These are phyloP conservation scores for Diaporthe helianthi DNA, from an alignment of 2,329 filamentous ascomycete species.

Conservation along the genomic window DNA sequence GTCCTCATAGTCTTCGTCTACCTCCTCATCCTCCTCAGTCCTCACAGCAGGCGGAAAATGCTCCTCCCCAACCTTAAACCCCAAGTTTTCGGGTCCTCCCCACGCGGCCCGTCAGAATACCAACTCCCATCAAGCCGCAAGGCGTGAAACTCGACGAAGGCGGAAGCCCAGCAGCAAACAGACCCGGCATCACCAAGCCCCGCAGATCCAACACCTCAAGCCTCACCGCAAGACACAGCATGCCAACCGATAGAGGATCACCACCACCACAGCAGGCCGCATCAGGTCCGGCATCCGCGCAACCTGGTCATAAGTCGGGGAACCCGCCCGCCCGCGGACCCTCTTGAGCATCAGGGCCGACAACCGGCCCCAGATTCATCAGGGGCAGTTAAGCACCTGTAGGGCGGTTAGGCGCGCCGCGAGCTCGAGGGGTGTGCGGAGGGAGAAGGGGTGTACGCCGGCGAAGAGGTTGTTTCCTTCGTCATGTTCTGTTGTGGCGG, in stretches of 20 bases:
- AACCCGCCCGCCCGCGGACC: background rate
- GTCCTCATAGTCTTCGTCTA: constrained; percentile 12
- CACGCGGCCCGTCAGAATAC: constrained; percentile 39
- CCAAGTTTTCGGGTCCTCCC: constrained; percentile 35
- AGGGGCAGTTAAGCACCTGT: constrained; percentile 36
- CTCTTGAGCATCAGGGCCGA: too few relatives aligned
- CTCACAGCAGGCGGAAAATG: constrained; percentile 37
- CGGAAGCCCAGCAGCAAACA: constrained; percentile 29
- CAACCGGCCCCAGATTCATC: constrained; percentile 42
- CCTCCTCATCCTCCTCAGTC: constrained; percentile 36
- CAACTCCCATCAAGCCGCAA: constrained; percentile 37
- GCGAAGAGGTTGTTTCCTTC: background rate
- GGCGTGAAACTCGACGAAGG: constrained; percentile 37
- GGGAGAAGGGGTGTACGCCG: constrained; percentile 37
- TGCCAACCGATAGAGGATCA: constrained; percentile 38
- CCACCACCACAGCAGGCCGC: constrained; percentile 32
- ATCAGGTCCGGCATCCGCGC: constrained; percentile 34
- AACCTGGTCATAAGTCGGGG: background rate
- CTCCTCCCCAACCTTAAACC: constrained; percentile 37
- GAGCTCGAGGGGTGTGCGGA: constrained; percentile 37
- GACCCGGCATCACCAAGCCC: constrained; percentile 36
- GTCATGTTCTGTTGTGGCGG: background rate
- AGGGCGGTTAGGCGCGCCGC: constrained; percentile 37
- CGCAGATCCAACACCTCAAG: constrained; percentile 37
- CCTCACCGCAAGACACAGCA: constrained; percentile 36